Evolutionary conservation across 2,329 filamentous ascomycete genomes (phyloP), one percentile per base, ranked within the genome.

Genomic region (Cladophialophora immunda): DNA sequence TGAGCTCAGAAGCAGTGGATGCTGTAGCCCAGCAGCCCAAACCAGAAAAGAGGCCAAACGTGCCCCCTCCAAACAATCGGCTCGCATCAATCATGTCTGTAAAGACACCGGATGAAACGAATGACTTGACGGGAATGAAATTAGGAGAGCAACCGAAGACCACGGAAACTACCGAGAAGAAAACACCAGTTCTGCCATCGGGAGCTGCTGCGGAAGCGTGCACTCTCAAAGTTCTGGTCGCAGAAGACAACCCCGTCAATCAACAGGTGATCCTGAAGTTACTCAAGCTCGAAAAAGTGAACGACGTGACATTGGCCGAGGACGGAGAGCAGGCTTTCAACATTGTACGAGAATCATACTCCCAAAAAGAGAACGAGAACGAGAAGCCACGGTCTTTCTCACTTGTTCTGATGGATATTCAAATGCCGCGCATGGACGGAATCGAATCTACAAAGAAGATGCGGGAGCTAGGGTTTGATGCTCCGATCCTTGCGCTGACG

Each of bases 321-420:
- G 90, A 93, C 73, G 91, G 90, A 0, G 91, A 95, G 76, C 92
- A 97, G 78, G 93, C 93, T 0, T 91, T 93, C 64, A 92, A 96
- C 68, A 83, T 90, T 22, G 93, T 97, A 70, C 94, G 92, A 76
- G 87, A 87, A 15, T 90, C 88, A 70, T 94, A 96, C 90, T 54
- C 59, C 22, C 34, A 47, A 27, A 11, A 29, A 36, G 41, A 50
- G 9, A 29, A n/a, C 22, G 56, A 60, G 41, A 54, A 27, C n/a
- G 45, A 19, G 13, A 85, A 86, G 30, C 85, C 89, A 61, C 84
- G 86, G 62, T 86, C 86, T 2, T 97, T 94, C 76, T 92, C 96
- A 70, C 83, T 97, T 32, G 94, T 97, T 70, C 94, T 97, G 75
- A 97, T 97, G 93, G 93, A 97, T 74, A 90, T 82, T 53, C 79